A percentile compares a stretch with the other conserved stretches of the same genome.
These are phyloP conservation scores for Podaxis carcinomalis DNA, from an alignment of 768 basidiomycete species.

Conservation along the genomic window DNA sequence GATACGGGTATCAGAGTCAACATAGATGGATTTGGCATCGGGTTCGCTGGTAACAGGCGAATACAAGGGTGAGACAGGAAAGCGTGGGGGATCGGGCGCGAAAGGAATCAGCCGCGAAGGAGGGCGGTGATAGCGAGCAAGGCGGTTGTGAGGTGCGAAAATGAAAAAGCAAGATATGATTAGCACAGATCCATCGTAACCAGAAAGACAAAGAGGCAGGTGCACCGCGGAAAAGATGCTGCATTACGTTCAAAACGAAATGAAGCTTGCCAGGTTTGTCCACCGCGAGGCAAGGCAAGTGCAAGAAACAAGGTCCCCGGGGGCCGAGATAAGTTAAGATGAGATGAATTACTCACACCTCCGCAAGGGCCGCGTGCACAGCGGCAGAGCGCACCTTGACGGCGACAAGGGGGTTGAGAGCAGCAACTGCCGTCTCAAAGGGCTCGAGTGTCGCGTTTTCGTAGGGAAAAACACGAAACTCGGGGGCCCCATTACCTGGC, in stretches of 20 bases:
- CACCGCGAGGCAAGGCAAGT: slow-evolving; percentile 5
- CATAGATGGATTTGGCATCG: slow-evolving; percentile 56
- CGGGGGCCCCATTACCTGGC: slow-evolving; percentile 25
- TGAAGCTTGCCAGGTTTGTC: background rate
- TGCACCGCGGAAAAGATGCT: background rate
- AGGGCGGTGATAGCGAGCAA: background rate
- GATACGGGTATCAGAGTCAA: slow-evolving; percentile 82
- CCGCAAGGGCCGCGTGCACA: slow-evolving; percentile 73
- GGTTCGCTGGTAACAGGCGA: slow-evolving; percentile 34
- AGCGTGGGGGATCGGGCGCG: background rate
- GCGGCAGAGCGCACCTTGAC: slow-evolving; percentile 77
- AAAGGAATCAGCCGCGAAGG: background rate
- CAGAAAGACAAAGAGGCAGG: background rate
- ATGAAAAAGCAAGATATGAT: slow-evolving; percentile 2
- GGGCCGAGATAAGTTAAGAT: slow-evolving; percentile 5
- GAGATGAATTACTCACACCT: slow-evolving; percentile 47
- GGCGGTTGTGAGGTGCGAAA: background rate
- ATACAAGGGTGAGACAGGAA: background rate
- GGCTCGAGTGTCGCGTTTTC: slow-evolving; percentile 68
- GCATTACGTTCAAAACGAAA: slow-evolving; percentile 2
- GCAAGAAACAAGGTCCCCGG: background rate
- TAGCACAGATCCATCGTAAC: no score
- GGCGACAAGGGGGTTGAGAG: slow-evolving; percentile 77
- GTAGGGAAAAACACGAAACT: slow-evolving; percentile 81
- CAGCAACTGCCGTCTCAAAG: slow-evolving; percentile 68